These are phyloP conservation scores for Aspergillus sergii DNA, from an alignment of 2,329 filamentous ascomycete species.

Conservation along the genomic window DNA sequence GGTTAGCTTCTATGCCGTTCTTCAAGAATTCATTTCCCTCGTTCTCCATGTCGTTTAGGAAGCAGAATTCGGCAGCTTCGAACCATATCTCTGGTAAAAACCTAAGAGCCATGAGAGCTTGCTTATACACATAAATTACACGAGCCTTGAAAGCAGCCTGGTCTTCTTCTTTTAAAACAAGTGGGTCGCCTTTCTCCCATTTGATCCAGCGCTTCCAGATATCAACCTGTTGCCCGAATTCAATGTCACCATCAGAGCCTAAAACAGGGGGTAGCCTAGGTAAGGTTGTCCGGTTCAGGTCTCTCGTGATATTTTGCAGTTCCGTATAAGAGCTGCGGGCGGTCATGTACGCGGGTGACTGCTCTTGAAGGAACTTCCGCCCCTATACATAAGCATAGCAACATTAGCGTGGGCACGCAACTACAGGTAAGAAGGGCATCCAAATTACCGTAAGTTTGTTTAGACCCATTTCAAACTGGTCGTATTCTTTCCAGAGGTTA, in stretches of 20 bases:
- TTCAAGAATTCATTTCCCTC: slow-evolving; percentile 78
- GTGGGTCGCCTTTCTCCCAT: slow-evolving; percentile 92
- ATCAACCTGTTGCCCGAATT: slow-evolving; percentile 80
- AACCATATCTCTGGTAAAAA: slow-evolving; percentile 98
- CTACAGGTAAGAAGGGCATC: background rate
- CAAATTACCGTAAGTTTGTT: slow-evolving; percentile 80
- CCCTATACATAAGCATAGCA: slow-evolving; percentile 57
- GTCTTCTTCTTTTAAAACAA: slow-evolving; percentile 84
- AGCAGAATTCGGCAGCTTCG: slow-evolving; percentile 90
- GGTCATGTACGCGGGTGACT: slow-evolving; percentile 92
- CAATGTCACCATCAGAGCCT: slow-evolving; percentile 83
- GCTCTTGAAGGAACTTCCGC: slow-evolving; percentile 91
- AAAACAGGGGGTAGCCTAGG: slow-evolving; percentile 79
- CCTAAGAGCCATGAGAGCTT: slow-evolving; percentile 86
- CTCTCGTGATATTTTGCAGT: slow-evolving; percentile 82
- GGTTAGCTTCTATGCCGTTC: slow-evolving; percentile 84
- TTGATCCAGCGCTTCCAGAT: slow-evolving; percentile 92
- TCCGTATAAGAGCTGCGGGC: slow-evolving; percentile 88
- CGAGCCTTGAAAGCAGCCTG: slow-evolving; percentile 72
- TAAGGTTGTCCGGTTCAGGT: slow-evolving; percentile 74
- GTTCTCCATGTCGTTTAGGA: slow-evolving; percentile 70
- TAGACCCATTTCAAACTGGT: slow-evolving; percentile 89
- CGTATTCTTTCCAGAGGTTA: slow-evolving; percentile 94
- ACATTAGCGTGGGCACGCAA: slow-evolving; percentile 11
- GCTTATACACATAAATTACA: slow-evolving; percentile 88